These are phyloP conservation scores for Nicotiana rustica DNA, from an alignment of 305 asterid genomes.

Conservation along the genomic window DNA sequence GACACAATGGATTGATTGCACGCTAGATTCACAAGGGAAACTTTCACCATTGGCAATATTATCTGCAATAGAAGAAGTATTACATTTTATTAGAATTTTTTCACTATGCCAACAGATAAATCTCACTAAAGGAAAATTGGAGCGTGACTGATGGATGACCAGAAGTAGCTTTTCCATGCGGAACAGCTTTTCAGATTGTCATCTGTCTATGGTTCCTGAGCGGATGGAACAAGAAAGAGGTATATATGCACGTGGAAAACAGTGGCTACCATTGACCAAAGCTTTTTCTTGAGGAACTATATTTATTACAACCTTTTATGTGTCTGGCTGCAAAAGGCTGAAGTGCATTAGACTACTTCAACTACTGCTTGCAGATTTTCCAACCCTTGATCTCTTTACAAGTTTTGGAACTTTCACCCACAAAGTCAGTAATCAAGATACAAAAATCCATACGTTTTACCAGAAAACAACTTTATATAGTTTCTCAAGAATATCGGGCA, in stretches of 20 bases:
- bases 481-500: neutral
- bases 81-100: constrained; percentile 24
- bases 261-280: neutral
- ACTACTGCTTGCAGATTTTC: neutral
- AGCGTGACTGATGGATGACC: constrained; percentile 28
- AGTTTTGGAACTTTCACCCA: neutral
- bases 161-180: neutral
- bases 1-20: constrained; percentile 36
- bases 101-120: neutral
- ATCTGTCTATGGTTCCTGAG: constrained; percentile 13
- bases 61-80: constrained; percentile 50
- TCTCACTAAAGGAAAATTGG: neutral
- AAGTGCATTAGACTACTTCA: constrained; percentile 23
- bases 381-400: constrained; percentile 3
- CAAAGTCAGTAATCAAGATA: constrained; percentile 21
- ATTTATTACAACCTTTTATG: neutral
- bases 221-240: constrained; percentile 15
- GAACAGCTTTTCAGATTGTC: neutral
- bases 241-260: neutral
- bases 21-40: constrained; percentile 41
- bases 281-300: constrained; percentile 2
- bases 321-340: constrained; percentile 20
- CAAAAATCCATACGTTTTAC: neutral
- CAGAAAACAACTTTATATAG: constrained; percentile 9
- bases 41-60: constrained; percentile 37